phyloP scores from a whole-genome alignment of 805 yeast genomes.

The Saturnispora kantuleensis region DNA sequence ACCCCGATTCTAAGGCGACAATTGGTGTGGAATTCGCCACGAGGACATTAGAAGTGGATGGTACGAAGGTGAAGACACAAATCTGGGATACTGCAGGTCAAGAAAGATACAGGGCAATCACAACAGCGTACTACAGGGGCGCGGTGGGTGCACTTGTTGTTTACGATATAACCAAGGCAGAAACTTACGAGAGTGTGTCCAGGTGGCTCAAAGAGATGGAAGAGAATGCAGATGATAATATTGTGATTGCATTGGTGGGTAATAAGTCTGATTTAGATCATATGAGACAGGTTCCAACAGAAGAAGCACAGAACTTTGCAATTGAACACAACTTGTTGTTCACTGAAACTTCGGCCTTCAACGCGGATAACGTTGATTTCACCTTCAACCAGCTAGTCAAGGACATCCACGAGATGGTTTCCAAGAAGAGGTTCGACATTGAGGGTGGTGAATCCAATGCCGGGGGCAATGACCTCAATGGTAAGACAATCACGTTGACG shows the following conservation, averaged over 20 bases:
- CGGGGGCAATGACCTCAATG: conserved; percentile 32
- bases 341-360: conserved; percentile 92
- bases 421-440: conserved; percentile 85
- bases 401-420: conserved; percentile 88
- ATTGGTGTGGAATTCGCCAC: conserved; percentile 99
- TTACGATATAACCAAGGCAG: conserved; percentile 88
- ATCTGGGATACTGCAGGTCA: conserved; percentile 99
- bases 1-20: conserved; percentile 86
- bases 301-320: conserved; percentile 92
- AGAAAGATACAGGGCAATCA: conserved; percentile 95
- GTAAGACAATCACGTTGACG: conserved; percentile 86
- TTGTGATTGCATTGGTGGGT: conserved; percentile 89
- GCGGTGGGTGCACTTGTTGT: conserved; percentile 96
- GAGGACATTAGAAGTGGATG: conserved; percentile 80
- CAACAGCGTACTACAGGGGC: conserved; percentile 94
- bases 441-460: conserved; percentile 45
- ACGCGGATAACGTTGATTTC: conserved; percentile 87
- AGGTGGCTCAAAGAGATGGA: conserved; percentile 87
- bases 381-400: conserved; percentile 90
- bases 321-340: conserved; percentile 84
- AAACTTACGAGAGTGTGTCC: conserved; percentile 73
- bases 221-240: conserved; percentile 89
- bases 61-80: conserved; percentile 78
- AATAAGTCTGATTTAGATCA: conserved; percentile 88
- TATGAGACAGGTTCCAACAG: conserved; percentile 93